Evolutionary conservation across 2,329 filamentous ascomycete species (phyloP).

Genomic region (Neofusicoccum umdonicola): DNA sequence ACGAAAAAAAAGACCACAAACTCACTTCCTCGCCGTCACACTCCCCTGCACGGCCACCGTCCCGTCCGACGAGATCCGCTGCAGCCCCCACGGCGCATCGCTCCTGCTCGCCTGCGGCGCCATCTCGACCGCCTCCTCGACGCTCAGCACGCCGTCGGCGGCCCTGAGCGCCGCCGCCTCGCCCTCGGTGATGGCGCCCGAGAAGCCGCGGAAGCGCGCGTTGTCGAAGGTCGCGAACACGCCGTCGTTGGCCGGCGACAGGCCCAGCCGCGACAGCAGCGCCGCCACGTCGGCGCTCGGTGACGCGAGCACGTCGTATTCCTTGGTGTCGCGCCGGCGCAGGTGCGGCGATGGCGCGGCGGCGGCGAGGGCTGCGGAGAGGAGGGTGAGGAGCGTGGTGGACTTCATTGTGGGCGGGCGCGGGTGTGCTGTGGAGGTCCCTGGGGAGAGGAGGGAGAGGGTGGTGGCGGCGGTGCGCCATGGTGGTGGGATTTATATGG

Average conservation of each 20-base stretch:
- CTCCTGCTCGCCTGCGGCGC: conserved; percentile 32
- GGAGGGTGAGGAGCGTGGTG: background rate
- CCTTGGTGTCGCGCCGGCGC: background rate
- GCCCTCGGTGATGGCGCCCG: conserved; percentile 2
- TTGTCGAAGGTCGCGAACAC: conserved; percentile 9
- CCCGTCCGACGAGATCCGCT: conserved; percentile 36
- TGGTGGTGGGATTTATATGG: background rate
- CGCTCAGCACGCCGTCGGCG: background rate
- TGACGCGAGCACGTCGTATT: conserved; percentile 3
- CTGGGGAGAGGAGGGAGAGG: background rate
- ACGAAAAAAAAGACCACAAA: background rate
- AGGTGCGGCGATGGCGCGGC: background rate
- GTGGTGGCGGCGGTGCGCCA: background rate
- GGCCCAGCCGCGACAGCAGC: background rate
- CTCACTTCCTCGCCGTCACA: background rate
- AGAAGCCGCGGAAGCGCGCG: conserved; percentile 11
- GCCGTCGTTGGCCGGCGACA: background rate
- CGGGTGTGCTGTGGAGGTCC: no score
- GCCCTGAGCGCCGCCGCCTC: background rate
- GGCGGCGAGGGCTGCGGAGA: background rate
- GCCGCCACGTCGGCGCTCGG: background rate
- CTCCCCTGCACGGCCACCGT: background rate
- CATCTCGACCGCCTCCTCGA: background rate
- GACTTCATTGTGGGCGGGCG: background rate
- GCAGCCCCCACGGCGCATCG: conserved; percentile 42